A percentile compares a stretch with the other conserved stretches of the same genome.
These are phyloP conservation scores for Thielaviopsis ethacetica DNA, from an alignment of 2,329 filamentous ascomycete species.

Conservation along the genomic window DNA sequence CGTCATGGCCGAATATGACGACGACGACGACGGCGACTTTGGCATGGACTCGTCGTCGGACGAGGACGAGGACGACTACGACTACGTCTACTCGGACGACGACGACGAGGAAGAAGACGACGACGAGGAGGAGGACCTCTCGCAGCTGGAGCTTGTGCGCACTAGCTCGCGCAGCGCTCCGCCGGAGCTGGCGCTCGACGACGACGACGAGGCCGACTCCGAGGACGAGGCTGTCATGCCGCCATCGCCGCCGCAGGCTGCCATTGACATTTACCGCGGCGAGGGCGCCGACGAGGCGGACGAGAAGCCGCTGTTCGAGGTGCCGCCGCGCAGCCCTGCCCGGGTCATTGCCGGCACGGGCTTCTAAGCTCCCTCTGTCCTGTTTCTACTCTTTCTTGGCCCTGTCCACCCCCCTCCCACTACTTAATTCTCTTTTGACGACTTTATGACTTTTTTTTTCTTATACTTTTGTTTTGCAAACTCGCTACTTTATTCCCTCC, in stretches of 20 bases:
- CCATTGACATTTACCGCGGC: constrained; percentile 14
- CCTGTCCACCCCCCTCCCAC: no score
- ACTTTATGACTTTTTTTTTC: neutral
- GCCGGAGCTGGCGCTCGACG: constrained; percentile 20
- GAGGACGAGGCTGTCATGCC: constrained; percentile 47
- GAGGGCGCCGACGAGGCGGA: neutral
- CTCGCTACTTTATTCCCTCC: neutral
- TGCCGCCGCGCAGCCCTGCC: constrained; percentile 33
- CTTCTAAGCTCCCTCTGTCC: neutral
- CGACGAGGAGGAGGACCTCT: neutral
- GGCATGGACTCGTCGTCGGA: neutral
- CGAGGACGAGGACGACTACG: constrained; percentile 5
- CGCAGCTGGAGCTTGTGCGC: neutral
- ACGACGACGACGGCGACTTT: neutral
- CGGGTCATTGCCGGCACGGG: constrained; percentile 23
- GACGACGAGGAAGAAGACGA: no score
- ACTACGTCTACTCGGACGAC: no score
- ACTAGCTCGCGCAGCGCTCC: no score
- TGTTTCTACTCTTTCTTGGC: no score
- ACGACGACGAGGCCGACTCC: constrained; percentile 29
- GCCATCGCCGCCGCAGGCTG: constrained; percentile 45
- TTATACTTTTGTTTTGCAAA: constrained; percentile 7
- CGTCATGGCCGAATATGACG: constrained; percentile 20
- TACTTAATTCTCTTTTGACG: neutral
- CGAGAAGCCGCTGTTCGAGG: constrained; percentile 11